Evolutionary conservation across 306 rosid genomes (phyloP), one percentile per base, ranked within the genome.

Genomic region (Phaseolus lunatus): DNA sequence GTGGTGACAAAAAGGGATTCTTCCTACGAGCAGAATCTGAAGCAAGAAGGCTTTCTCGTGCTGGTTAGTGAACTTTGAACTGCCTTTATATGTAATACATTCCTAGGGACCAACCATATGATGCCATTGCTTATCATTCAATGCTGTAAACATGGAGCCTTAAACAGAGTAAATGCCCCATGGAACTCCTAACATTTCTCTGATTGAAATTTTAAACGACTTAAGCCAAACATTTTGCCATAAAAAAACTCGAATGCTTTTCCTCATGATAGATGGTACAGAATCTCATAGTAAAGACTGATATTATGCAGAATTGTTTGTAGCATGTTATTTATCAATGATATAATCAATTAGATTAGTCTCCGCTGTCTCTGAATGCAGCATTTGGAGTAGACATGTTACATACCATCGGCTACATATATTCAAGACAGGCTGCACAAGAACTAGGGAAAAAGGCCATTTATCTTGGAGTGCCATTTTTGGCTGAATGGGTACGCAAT

Each of bases 371-470:
- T 65, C 73, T 37, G 39, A 52, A 54, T 82, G 80, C 90, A 95
- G 97, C 86, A 70, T 92, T 90, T 78, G 97, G 97, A 69, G 87
- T 82, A 29, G 87, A 86, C 22, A 88, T 89, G 88, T 81, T 95
- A 47, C 90, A 88, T 84, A 90, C 97, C 6, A 88, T 92, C 39
- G 97, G 99, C 74, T 87, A 87, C 67, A 64, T 89, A 83, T 95
- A 95, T 81, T 88, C 91, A 10, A 90, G 97, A 85, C 99, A 92
- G 78, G 99, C 99, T 54, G 97, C 94, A 12, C 93, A 87, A 85
- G 97, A 95, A 88, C 91, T 95, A 67, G 99, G 99, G 63, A 90
- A 90, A 82, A 95, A 87, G 75, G 97, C 96, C 78, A 85, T 92
- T 72, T 92, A 78, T 70, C 96, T 95, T 16, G 97, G 97, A 9